Evolutionary conservation across 2,329 filamentous ascomycete genomes (phyloP).

Genomic region (Rhinocladiella similis): DNA sequence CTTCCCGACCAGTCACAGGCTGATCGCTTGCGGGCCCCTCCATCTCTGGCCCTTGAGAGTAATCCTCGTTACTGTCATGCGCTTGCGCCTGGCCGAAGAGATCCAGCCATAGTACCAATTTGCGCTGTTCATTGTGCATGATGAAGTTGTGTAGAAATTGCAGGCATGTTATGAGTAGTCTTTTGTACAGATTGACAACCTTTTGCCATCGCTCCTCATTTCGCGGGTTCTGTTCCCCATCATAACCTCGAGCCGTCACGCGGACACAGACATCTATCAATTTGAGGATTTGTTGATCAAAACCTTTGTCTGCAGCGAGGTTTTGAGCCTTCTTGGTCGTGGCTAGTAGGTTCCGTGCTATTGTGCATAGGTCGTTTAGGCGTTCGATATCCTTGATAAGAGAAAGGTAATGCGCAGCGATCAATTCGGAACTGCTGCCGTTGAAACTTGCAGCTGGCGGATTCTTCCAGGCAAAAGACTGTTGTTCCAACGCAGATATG

Average conservation of each 20-base stretch:
- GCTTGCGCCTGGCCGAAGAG: conserved; percentile 56
- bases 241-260: conserved; percentile 64
- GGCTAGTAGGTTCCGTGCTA: conserved; percentile 62
- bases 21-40: conserved; percentile 8
- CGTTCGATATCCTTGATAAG: conserved; percentile 64
- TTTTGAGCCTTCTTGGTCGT: conserved; percentile 63
- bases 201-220: conserved; percentile 67
- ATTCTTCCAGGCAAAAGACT: conserved; percentile 62
- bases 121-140: conserved; percentile 64
- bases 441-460: conserved; percentile 38
- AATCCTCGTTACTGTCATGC: conserved; percentile 9
- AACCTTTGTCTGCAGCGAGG: conserved; percentile 59
- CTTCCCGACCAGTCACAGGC: conserved; percentile 9
- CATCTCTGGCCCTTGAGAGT: conserved; percentile 2
- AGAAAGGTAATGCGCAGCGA: conserved; percentile 59
- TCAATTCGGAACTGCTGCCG: conserved; percentile 51
- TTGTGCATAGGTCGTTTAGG: conserved; percentile 62
- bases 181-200: conserved; percentile 66
- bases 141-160: conserved; percentile 68
- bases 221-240: conserved; percentile 60
- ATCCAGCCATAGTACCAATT: conserved; percentile 65
- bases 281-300: conserved; percentile 62
- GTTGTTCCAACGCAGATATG: conserved; percentile 61
- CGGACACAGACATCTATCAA: conserved; percentile 65
- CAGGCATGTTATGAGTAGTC: conserved; percentile 64